Percentiles rank a stretch among this genome's conserved stretches.
phyloP scores from a whole-genome alignment of 495 filamentous ascomycete genomes.

The Xylaria curta region DNA sequence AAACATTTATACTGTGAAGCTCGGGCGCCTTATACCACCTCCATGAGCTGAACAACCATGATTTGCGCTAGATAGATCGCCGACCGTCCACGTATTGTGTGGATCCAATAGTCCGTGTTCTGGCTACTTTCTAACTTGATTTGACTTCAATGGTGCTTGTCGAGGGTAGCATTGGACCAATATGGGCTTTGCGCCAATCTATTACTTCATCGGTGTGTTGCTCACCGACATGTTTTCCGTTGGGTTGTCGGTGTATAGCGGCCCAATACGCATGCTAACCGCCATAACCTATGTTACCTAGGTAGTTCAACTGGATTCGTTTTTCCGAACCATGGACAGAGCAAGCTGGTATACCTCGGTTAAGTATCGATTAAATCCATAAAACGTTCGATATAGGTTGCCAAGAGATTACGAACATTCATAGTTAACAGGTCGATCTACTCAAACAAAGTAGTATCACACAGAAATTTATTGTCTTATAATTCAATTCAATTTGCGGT shows the following conservation, averaged over 20 bases:
- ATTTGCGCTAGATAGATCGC: neutral
- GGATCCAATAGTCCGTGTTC: neutral
- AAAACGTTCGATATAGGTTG: neutral
- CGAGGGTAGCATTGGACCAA: neutral
- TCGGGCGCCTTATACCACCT: neutral
- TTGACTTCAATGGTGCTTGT: neutral
- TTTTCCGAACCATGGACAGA: neutral
- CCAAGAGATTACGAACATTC: neutral
- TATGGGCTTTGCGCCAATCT: neutral
- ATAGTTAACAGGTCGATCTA: neutral
- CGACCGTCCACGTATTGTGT: conserved; percentile 14
- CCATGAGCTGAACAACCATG: neutral
- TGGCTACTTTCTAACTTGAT: neutral
- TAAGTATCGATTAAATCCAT: neutral
- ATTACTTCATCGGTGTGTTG: neutral
- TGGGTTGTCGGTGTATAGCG: neutral
- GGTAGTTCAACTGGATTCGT: neutral
- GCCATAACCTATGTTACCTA: neutral
- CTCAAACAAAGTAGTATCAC: neutral
- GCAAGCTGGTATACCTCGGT: neutral
- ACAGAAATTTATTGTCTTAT: neutral
- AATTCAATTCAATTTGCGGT: neutral
- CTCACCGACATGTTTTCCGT: neutral
- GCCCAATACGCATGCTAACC: neutral
- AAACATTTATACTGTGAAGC: neutral